Evolutionary conservation across 495 filamentous ascomycete genomes (phyloP).

Genomic region (Aspergillus olivimuriae): DNA sequence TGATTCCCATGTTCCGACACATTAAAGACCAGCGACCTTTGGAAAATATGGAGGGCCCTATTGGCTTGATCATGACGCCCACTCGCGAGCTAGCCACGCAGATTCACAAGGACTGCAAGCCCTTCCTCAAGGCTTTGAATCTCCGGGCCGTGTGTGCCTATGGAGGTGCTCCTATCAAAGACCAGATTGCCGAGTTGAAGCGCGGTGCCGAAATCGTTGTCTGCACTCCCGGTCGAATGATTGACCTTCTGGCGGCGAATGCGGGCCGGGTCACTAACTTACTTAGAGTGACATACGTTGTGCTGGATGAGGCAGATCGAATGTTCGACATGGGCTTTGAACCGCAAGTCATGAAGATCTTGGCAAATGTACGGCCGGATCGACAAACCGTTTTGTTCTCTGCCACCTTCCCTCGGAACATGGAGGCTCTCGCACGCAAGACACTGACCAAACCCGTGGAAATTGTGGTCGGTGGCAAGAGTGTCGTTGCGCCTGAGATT

Average conservation of each 20-base stretch:
- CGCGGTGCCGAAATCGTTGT: slow-evolving; percentile 93
- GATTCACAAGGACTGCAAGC: slow-evolving; percentile 89
- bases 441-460: slow-evolving; percentile 80
- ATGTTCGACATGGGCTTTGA: slow-evolving; percentile 99
- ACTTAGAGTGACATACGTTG: slow-evolving; percentile 80
- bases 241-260: slow-evolving; percentile 91
- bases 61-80: slow-evolving; percentile 85
- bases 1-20: slow-evolving; percentile 94
- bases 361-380: slow-evolving; percentile 83
- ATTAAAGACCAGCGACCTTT: slow-evolving; percentile 89
- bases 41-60: slow-evolving; percentile 79
- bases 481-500: slow-evolving; percentile 91
- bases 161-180: slow-evolving; percentile 93
- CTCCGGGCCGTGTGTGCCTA: slow-evolving; percentile 94
- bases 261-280: slow-evolving; percentile 88
- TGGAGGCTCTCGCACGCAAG: slow-evolving; percentile 88
- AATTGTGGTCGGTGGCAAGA: slow-evolving; percentile 85
- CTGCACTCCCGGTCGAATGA: slow-evolving; percentile 93
- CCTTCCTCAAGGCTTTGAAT: slow-evolving; percentile 82
- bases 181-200: slow-evolving; percentile 95
- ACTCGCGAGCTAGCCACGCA: slow-evolving; percentile 93
- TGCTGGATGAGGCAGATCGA: slow-evolving; percentile 94
- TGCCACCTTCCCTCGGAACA: slow-evolving; percentile 89
- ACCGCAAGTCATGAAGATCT: slow-evolving; percentile 95
- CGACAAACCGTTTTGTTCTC: slow-evolving; percentile 94